Percentiles rank a stretch among this genome's conserved stretches.
Conservation (phyloP, 129 eudicot genomes). For the Saussurea involucrata region DNA sequence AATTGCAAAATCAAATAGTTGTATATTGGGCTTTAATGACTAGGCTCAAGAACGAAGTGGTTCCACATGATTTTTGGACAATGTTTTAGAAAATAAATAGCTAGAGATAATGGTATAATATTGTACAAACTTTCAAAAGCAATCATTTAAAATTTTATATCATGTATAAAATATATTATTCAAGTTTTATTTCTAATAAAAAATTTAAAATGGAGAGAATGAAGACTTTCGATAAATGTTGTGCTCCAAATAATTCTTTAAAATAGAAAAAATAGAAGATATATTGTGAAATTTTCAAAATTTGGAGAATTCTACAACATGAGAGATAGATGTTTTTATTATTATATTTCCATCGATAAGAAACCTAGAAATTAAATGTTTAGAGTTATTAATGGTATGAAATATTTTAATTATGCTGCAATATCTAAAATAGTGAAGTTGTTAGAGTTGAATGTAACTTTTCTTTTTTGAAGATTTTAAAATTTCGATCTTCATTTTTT, state of each 20-base stretch:
- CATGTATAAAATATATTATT: not conserved
- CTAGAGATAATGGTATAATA: not conserved
- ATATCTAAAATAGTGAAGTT: not conserved
- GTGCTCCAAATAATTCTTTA: too few species aligned
- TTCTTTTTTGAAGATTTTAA: too few species aligned
- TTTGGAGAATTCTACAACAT: not conserved
- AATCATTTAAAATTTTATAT: too few species aligned
- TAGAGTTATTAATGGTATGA: not conserved
- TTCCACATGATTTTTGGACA: not conserved
- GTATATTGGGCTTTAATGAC: not conserved
- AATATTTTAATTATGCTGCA: too few species aligned
- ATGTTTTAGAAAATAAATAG: not conserved
- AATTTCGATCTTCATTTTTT: not conserved
- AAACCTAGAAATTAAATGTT: too few species aligned
- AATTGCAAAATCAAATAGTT: not conserved
- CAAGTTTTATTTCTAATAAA: too few species aligned
- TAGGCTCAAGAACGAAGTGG: not conserved
- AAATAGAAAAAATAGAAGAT: too few species aligned
- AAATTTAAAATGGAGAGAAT: too few species aligned
- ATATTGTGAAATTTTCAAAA: too few species aligned
- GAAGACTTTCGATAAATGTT: too few species aligned
- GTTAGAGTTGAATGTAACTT: not conserved
- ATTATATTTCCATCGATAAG: not conserved
- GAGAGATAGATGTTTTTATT: not conserved
- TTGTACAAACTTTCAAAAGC: too few species aligned